Evolutionary conservation across 2,329 filamentous ascomycete species (phyloP).

Genomic region (Exophiala phaeomuriformis): DNA sequence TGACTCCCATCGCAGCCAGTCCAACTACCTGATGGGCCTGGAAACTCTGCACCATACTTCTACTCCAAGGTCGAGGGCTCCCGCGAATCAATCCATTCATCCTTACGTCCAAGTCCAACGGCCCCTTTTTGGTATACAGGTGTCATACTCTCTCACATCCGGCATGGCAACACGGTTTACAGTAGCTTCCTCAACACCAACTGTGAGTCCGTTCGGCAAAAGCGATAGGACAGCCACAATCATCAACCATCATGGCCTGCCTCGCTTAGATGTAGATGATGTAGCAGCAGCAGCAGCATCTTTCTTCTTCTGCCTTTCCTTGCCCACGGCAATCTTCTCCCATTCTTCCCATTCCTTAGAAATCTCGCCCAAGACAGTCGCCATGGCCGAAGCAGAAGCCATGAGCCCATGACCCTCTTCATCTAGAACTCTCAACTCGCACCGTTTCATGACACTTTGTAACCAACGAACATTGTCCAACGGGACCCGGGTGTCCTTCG

Average conservation of each 20-base stretch:
- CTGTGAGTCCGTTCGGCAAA: no score
- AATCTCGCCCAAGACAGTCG: conserved; percentile 87
- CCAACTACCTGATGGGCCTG: no score
- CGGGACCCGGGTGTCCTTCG: conserved; percentile 80
- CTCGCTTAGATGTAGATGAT: conserved; percentile 3
- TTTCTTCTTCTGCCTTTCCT: conserved; percentile 34
- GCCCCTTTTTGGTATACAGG: no score
- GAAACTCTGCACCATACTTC: no score
- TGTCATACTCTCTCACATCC: no score
- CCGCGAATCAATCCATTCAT: no score
- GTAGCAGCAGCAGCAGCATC: background rate
- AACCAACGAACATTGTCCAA: conserved; percentile 95
- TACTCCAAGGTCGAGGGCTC: no score
- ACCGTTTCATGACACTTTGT: conserved; percentile 84
- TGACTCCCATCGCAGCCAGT: no score
- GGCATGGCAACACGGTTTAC: no score
- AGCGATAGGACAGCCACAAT: no score
- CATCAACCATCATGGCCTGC: conserved; percentile 6
- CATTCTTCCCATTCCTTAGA: conserved; percentile 89
- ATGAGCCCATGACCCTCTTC: conserved; percentile 93
- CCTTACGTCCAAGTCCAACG: no score
- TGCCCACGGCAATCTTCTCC: conserved; percentile 52
- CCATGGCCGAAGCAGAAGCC: conserved; percentile 91
- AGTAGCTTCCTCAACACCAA: no score
- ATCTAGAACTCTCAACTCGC: conserved; percentile 82